These are phyloP conservation scores for Arthrobotrys pseudoclavata DNA, from an alignment of 2,329 filamentous ascomycete species.

Conservation along the genomic window DNA sequence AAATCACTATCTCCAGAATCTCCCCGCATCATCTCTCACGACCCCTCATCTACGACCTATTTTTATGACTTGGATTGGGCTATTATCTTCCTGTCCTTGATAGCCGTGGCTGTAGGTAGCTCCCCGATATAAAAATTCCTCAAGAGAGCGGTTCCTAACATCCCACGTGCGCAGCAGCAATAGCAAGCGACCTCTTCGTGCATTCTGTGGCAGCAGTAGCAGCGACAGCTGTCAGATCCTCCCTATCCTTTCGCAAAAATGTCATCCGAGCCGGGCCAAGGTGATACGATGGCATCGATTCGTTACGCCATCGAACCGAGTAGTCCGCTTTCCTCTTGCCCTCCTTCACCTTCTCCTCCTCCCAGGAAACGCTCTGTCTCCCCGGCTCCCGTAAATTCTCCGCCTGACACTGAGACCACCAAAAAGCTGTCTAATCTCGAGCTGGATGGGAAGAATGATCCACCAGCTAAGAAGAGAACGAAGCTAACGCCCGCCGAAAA, in stretches of 20 bases:
- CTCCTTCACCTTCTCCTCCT: conserved; percentile 34
- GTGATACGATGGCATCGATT: conserved; percentile 11
- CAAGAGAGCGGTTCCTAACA: conserved; percentile 10
- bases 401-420: conserved; percentile 46
- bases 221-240: neutral
- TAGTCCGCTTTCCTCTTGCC: conserved; percentile 46
- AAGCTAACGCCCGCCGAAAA: conserved; percentile 62
- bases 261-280: conserved; percentile 3
- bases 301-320: conserved; percentile 40
- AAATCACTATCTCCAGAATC: neutral
- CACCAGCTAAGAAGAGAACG: conserved; percentile 40
- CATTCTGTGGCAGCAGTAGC: conserved; percentile 8
- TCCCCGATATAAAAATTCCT: conserved; percentile 5
- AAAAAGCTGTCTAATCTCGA: conserved; percentile 52
- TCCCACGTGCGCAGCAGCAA: conserved; percentile 45
- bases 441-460: conserved; percentile 35
- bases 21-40: neutral
- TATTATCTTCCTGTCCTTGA: neutral
- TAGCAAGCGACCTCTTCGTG: conserved; percentile 5
- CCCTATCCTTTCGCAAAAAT: conserved; percentile 11
- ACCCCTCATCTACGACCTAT: conserved; percentile 8
- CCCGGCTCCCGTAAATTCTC: conserved; percentile 19
- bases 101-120: conserved; percentile 24
- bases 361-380: conserved; percentile 13
- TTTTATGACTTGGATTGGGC: neutral